phyloP scores from a whole-genome alignment of 768 basidiomycete genomes.

The Neoboletus magnificus region DNA sequence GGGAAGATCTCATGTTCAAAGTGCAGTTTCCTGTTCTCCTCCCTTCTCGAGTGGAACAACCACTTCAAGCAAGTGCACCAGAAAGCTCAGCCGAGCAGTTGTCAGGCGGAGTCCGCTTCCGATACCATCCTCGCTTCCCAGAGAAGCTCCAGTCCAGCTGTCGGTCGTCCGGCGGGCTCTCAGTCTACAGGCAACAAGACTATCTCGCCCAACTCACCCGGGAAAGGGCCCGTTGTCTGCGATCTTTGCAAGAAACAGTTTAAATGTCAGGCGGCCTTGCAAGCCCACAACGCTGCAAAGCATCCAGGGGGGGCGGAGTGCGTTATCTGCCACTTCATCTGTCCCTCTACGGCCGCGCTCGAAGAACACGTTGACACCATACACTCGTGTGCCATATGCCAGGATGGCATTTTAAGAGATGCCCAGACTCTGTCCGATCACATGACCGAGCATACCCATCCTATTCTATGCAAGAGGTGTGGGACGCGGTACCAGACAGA shows the following conservation, averaged over 20 bases:
- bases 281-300: conserved; percentile 23
- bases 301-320: conserved; percentile 23
- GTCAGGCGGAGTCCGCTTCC: conserved; percentile 8
- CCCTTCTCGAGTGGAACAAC: conserved; percentile 28
- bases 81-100: background rate
- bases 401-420: conserved; percentile 30
- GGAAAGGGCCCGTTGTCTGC: conserved; percentile 13
- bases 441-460: conserved; percentile 26
- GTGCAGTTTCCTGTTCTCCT: conserved; percentile 17
- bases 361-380: conserved; percentile 26
- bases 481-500: conserved; percentile 33
- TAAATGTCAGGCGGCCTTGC: conserved; percentile 18
- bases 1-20: conserved; percentile 24
- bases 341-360: conserved; percentile 20
- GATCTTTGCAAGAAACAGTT: conserved; percentile 24
- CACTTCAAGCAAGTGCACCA: conserved; percentile 25
- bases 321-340: conserved; percentile 24
- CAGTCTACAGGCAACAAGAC: conserved; percentile 12
- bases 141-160: conserved; percentile 15
- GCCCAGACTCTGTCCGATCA: conserved; percentile 26
- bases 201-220: background rate
- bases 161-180: conserved; percentile 15
- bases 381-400: conserved; percentile 28
- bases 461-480: conserved; percentile 27
- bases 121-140: background rate